Evolutionary conservation across 768 basidiomycete species (phyloP), one percentile per base, ranked within the genome.

Genomic region (Melanogaster broomeanus): DNA sequence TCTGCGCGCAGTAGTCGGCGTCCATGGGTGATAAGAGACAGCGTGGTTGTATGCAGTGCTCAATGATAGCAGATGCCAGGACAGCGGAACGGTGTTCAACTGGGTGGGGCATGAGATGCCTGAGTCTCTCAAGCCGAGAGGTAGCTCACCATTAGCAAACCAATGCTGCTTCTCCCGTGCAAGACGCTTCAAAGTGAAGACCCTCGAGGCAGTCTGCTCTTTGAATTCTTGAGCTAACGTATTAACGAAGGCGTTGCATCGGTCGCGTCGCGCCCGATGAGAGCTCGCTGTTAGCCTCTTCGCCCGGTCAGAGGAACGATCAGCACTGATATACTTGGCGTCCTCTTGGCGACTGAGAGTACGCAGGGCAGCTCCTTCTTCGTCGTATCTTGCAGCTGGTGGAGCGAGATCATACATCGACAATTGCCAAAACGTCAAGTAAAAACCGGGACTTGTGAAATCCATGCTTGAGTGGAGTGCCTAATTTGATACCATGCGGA

Each of bases 381-480:
- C 87, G 40, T 90, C 85, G 55, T 98, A 99, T 52, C 82, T 82
- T 6, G 81, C 63, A 16, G 78, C 75, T 0, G 95, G 93, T 12
- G 90, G 88, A 1, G 82, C 73, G 30, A 98, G 77, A 68, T 99
- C 97, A 61, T 93, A 91, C 30, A 89, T 88, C 1, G 92, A 88
- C 45, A 98, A 71, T 67, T 98, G 95, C 97, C 97, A 99, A 73
- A 98, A 99, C 3, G 95, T 93, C 41, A 91, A 71, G 63, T 94
- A 98, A 72, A 99, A 98, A 3, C 85, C 89, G 25, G 93, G 87
- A 3, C 96, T 97, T 31, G 1, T 45, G 58, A 24, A 39, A 48
- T 12, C 21, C n/a, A 15, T 33, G 35, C 52, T 46, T 48, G 57
- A 43, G 21, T 18, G 48, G 50, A 46, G 33, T 49, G 45, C 21